Percentiles rank a stretch among this genome's conserved stretches.
Conservation (phyloP, 345 rosid species). For the Brassica carinata region DNA sequence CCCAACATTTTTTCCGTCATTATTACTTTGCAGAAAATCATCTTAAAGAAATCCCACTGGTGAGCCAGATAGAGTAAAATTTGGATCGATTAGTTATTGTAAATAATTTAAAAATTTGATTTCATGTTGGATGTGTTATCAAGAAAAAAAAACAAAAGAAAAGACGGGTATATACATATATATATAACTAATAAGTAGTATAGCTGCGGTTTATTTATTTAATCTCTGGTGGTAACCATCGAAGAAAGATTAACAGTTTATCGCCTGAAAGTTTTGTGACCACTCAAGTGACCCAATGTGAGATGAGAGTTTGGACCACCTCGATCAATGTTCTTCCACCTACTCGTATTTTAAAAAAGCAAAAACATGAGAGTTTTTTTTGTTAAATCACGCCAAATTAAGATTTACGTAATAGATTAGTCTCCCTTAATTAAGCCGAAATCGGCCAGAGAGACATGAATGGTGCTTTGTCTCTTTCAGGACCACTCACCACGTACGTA, state of each 20-base stretch:
- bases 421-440: constrained; percentile 30
- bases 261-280: constrained; percentile 39
- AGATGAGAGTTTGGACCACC: constrained; percentile 43
- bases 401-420: neutral
- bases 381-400: constrained; percentile 7
- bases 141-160: constrained; percentile 14
- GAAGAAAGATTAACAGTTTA: constrained; percentile 11
- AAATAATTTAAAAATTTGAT: neutral
- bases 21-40: constrained; percentile 17
- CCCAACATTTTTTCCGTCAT: constrained; percentile 20
- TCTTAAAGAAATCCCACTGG: constrained; percentile 17
- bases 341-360: neutral
- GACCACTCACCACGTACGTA: constrained; percentile 42
- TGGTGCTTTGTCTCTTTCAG: constrained; percentile 44
- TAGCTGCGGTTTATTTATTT: neutral
- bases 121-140: constrained; percentile 17
- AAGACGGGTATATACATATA: neutral
- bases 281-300: constrained; percentile 23
- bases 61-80: constrained; percentile 27
- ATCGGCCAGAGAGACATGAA: constrained; percentile 36
- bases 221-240: constrained; percentile 7
- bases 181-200: neutral
- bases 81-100: constrained; percentile 29
- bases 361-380: constrained; percentile 20
- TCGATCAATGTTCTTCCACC: constrained; percentile 37